phyloP scores from a whole-genome alignment of 2,329 filamentous ascomycete species.

The Metarhizium sp. region DNA sequence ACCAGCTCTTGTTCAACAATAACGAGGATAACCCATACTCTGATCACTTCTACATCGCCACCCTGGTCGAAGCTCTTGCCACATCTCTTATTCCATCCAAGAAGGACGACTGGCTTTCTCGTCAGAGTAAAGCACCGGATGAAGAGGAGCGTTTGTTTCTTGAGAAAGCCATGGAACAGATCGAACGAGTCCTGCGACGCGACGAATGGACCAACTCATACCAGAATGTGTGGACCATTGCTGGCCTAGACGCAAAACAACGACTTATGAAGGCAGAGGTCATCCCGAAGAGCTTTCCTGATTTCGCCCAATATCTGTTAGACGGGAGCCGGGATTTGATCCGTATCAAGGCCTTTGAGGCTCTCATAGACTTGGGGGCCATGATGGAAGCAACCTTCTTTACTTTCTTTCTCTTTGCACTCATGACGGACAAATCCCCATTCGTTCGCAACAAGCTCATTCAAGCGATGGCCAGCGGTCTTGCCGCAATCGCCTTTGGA shows the following conservation, averaged over 20 bases:
- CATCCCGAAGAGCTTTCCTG: constrained; percentile 41
- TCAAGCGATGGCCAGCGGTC: constrained; percentile 46
- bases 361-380: constrained; percentile 53
- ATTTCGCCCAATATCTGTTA: constrained; percentile 55
- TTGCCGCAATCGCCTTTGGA: constrained; percentile 56
- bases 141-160: constrained; percentile 41
- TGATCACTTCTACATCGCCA: constrained; percentile 81
- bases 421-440: constrained; percentile 55
- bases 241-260: constrained; percentile 52
- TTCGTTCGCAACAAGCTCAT: constrained; percentile 53
- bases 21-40: constrained; percentile 85
- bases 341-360: constrained; percentile 56
- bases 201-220: constrained; percentile 62
- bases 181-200: constrained; percentile 57
- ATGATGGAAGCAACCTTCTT: constrained; percentile 47
- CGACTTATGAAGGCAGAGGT: constrained; percentile 55
- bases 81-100: constrained; percentile 46
- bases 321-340: constrained; percentile 55
- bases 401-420: constrained; percentile 44
- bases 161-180: constrained; percentile 47
- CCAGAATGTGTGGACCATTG: constrained; percentile 57
- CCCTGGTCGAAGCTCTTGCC: constrained; percentile 57
- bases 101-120: constrained; percentile 33
- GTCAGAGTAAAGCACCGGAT: constrained; percentile 34
- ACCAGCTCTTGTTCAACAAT: constrained; percentile 88